These are phyloP conservation scores for Leishmania braziliensis DNA, from an alignment of 208 protist species.

Conservation along the genomic window DNA sequence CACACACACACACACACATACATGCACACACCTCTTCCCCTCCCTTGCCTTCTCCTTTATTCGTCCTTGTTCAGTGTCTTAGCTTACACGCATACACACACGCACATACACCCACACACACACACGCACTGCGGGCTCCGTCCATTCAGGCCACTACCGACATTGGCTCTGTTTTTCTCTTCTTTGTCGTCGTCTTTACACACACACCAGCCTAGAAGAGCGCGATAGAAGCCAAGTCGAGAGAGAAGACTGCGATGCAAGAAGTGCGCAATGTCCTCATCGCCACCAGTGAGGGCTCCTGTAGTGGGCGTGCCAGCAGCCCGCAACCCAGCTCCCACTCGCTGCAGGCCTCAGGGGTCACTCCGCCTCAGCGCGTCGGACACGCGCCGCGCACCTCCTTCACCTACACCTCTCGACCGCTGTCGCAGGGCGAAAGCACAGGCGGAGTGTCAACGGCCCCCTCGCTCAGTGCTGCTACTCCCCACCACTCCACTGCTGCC, in stretches of 20 bases:
- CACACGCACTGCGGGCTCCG: neutral
- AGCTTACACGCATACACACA: neutral
- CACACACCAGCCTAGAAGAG: neutral
- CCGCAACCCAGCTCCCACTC: neutral
- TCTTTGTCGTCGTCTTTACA: neutral
- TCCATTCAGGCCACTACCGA: neutral
- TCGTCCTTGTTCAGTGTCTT: neutral
- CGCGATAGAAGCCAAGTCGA: neutral
- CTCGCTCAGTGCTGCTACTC: neutral
- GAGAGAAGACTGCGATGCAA: neutral
- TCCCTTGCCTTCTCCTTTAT: neutral
- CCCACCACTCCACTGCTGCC: neutral
- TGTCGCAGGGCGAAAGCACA: neutral
- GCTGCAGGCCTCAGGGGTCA: neutral
- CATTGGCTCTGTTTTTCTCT: neutral
- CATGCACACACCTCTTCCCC: neutral
- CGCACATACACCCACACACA: conserved; percentile 9
- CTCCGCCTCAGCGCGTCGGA: neutral
- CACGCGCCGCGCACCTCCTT: conserved; percentile 39
- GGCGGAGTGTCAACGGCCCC: neutral
- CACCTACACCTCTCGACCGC: conserved; percentile 23
- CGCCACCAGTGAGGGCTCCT: conserved; percentile 11
- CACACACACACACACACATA: too few species aligned
- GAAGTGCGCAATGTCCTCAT: conserved; percentile 10
- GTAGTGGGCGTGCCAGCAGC: neutral